A percentile compares a stretch with the other conserved stretches of the same genome.
These are phyloP conservation scores for Cercospora sojina DNA, from an alignment of 2,329 filamentous ascomycete species.

Conservation along the genomic window DNA sequence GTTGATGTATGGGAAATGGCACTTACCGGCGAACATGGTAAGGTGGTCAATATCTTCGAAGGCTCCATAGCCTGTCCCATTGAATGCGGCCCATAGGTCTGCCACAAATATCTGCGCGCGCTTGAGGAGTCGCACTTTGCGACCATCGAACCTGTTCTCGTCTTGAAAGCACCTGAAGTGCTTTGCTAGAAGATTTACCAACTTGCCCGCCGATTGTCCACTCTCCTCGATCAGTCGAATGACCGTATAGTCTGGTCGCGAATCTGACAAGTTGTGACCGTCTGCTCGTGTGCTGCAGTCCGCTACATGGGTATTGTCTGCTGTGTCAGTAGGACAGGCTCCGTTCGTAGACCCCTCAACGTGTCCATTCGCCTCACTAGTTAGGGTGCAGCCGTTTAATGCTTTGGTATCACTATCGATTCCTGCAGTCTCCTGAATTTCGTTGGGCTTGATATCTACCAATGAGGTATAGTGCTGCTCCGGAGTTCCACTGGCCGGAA, in stretches of 20 bases:
- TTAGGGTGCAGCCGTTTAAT: not conserved
- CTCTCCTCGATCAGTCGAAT: constrained; percentile 71
- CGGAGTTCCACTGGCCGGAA: not conserved
- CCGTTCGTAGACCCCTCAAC: not conserved
- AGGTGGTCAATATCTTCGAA: constrained; percentile 93
- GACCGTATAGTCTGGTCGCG: constrained; percentile 52
- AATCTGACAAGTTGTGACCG: constrained; percentile 2
- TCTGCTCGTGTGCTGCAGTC: not conserved
- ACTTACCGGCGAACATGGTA: constrained; percentile 83
- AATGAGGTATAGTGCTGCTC: not conserved
- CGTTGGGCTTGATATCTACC: not conserved
- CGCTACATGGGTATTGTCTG: not conserved
- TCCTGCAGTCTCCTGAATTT: not conserved
- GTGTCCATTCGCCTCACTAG: not conserved
- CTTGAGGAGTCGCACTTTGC: constrained; percentile 80
- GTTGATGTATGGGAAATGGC: not conserved
- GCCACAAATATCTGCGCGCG: constrained; percentile 94
- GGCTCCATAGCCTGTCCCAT: constrained; percentile 72
- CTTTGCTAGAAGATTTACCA: constrained; percentile 81
- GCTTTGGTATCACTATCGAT: not conserved
- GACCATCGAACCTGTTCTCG: constrained; percentile 70
- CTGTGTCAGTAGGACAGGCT: not conserved
- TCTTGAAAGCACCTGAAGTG: constrained; percentile 87
- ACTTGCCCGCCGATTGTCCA: constrained; percentile 72
- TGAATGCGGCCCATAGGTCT: constrained; percentile 94